Evolutionary conservation across 768 basidiomycete species (phyloP).

Genomic region (Suillus occidentalis): DNA sequence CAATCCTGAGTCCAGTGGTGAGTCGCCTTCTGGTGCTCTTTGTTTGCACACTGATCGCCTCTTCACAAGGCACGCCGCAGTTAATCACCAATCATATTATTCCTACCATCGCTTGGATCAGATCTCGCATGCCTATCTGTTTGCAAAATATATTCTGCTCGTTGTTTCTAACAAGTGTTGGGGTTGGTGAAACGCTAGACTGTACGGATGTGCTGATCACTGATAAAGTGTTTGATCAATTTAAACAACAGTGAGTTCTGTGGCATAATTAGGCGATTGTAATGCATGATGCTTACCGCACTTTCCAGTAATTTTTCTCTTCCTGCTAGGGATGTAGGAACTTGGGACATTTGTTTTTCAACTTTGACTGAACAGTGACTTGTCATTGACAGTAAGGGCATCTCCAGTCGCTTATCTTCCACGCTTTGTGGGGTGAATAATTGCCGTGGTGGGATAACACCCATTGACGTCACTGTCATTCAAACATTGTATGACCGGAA

Average conservation of each 20-base stretch:
- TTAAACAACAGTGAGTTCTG: not conserved
- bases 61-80: no score
- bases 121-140: not conserved
- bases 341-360: not conserved
- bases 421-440: no score
- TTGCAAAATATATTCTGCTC: not conserved
- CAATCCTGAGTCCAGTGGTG: no score
- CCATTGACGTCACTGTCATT: not conserved
- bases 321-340: not conserved
- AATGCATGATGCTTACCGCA: not conserved
- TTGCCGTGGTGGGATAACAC: not conserved
- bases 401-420: no score
- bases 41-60: no score
- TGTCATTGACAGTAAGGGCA: not conserved
- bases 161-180: not conserved
- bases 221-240: not conserved
- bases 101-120: not conserved
- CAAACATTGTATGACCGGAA: not conserved
- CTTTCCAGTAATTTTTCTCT: not conserved
- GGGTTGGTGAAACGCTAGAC: not conserved
- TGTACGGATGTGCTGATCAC: not conserved
- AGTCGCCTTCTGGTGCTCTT: no score
- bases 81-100: not conserved
- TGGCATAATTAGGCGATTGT: no score
- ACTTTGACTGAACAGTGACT: not conserved